Conservation (phyloP, 768 basidiomycete genomes). For the Glaciozyma antarctica region DNA sequence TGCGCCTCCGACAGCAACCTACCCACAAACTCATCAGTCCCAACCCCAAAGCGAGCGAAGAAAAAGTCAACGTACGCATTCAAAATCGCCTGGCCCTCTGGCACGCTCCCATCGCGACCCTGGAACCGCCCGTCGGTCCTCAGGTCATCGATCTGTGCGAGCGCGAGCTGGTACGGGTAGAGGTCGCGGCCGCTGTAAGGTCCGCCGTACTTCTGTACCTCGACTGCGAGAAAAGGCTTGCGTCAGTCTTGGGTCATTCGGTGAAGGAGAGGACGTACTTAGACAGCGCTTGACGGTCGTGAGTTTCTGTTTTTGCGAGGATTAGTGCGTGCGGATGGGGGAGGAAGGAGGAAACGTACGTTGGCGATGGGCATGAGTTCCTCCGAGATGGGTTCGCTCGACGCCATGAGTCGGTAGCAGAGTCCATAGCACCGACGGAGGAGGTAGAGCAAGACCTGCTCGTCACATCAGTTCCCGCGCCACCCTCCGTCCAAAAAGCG, state of each 20-base stretch:
- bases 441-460: constrained; percentile 80
- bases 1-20: constrained; percentile 20
- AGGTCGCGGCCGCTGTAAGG: constrained; percentile 30
- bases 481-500: too few species aligned
- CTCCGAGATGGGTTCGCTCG: constrained; percentile 93
- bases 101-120: constrained; percentile 11
- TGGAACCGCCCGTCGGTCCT: constrained; percentile 86
- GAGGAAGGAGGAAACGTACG: not conserved
- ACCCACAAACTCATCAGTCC: too few species aligned
- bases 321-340: not conserved
- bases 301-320: constrained; percentile 28
- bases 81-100: constrained; percentile 29
- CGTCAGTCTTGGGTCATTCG: constrained; percentile 59
- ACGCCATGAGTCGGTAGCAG: constrained; percentile 84
- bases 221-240: constrained; percentile 14
- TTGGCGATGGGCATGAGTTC: constrained; percentile 61
- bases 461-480: not conserved
- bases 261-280: constrained; percentile 54
- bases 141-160: constrained; percentile 84
- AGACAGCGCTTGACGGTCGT: constrained; percentile 33
- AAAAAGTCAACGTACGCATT: constrained; percentile 3
- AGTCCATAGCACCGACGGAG: constrained; percentile 91
- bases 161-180: constrained; percentile 37
- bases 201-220: constrained; percentile 32
- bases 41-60: too few species aligned